phyloP scores from a whole-genome alignment of 176 grass and related monocot species.

The Oryza longistaminata region DNA sequence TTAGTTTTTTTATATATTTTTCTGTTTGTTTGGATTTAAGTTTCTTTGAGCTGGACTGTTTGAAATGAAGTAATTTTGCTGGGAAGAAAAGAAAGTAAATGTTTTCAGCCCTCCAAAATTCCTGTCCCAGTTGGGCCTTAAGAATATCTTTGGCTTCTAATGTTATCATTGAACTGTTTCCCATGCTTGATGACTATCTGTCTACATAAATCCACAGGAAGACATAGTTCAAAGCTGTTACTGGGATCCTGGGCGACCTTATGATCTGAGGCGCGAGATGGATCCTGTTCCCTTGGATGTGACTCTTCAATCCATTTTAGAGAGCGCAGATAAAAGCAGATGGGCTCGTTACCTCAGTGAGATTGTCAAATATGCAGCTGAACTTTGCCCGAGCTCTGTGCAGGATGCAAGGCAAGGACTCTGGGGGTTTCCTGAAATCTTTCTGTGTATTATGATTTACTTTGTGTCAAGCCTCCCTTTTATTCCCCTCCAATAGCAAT shows the following conservation, averaged over 20 bases:
- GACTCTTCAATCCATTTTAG: slow-evolving; percentile 97
- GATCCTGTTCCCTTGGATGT: slow-evolving; percentile 88
- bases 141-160: neutral
- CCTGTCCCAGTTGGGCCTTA: neutral
- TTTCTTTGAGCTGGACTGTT: slow-evolving; percentile 12
- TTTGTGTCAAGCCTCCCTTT: neutral
- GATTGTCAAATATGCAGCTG: slow-evolving; percentile 88
- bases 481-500: neutral
- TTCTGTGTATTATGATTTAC: slow-evolving; percentile 8
- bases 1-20: slow-evolving; percentile 49
- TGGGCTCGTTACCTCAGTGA: slow-evolving; percentile 98
- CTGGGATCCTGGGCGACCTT: slow-evolving; percentile 90
- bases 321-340: slow-evolving; percentile 84
- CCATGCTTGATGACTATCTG: neutral
- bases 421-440: slow-evolving; percentile 3
- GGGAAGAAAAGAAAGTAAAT: slow-evolving; percentile 10
- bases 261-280: slow-evolving; percentile 91
- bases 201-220: slow-evolving; percentile 62
- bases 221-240: slow-evolving; percentile 98
- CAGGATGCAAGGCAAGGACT: slow-evolving; percentile 84
- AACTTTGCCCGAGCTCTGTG: slow-evolving; percentile 88
- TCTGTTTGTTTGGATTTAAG: slow-evolving; percentile 8
- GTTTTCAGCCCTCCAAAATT: slow-evolving; percentile 19
- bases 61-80: neutral
- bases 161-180: slow-evolving; percentile 17